A percentile compares a stretch with the other conserved stretches of the same genome.
phyloP scores from a whole-genome alignment of 2,329 filamentous ascomycete genomes.

The Dactylellina haptotyla region DNA sequence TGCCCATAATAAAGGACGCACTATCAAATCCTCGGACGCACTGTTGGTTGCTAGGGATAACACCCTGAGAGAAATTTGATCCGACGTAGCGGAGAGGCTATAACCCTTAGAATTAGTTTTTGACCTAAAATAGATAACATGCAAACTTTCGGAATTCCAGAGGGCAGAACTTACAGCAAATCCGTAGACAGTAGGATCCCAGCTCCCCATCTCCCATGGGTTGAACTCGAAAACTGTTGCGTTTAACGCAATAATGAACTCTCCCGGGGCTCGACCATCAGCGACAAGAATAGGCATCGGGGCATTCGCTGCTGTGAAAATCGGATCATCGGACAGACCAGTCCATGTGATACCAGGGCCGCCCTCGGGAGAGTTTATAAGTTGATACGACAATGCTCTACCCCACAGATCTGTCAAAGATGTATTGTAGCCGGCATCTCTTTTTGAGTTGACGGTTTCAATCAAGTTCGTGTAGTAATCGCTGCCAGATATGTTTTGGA shows the following conservation, averaged over 20 bases:
- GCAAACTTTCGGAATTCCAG: background rate
- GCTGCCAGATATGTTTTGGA: constrained; percentile 6
- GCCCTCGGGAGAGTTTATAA: constrained; percentile 31
- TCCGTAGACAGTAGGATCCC: constrained; percentile 76
- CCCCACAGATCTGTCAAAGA: constrained; percentile 87
- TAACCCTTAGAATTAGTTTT: constrained; percentile 66
- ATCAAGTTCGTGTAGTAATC: constrained; percentile 73
- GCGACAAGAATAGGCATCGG: constrained; percentile 80
- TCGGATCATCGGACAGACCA: constrained; percentile 73
- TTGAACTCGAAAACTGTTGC: constrained; percentile 81
- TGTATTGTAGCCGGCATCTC: constrained; percentile 71
- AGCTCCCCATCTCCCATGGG: constrained; percentile 81
- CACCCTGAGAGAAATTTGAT: constrained; percentile 74
- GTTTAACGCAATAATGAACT: constrained; percentile 73
- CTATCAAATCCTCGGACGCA: constrained; percentile 87
- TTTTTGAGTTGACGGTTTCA: constrained; percentile 70
- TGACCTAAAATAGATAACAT: background rate
- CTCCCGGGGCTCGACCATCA: constrained; percentile 73
- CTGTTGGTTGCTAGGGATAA: constrained; percentile 63
- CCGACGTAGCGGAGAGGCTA: constrained; percentile 77
- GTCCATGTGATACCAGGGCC: constrained; percentile 79
- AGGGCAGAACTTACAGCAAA: constrained; percentile 63
- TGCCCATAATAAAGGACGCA: constrained; percentile 84
- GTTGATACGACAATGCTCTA: constrained; percentile 37
- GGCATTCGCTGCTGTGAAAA: constrained; percentile 71